phyloP scores from a whole-genome alignment of 2,329 filamentous ascomycete genomes.

The Cercospora canescens region DNA sequence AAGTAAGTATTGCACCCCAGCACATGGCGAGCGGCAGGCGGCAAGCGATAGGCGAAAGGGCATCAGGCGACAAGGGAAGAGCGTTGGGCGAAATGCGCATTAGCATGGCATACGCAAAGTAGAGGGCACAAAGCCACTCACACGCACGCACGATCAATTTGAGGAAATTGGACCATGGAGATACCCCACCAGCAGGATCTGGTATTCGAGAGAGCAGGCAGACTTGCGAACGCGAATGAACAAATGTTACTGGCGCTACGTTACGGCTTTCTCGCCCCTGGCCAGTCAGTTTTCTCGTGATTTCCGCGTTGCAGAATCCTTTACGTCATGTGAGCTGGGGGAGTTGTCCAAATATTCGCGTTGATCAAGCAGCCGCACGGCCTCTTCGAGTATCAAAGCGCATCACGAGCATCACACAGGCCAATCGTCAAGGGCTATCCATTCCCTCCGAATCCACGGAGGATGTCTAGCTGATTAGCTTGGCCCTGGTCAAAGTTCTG shows the following conservation, averaged over 20 bases:
- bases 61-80: background rate
- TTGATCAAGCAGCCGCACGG: background rate
- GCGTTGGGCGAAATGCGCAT: background rate
- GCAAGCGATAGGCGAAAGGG: background rate
- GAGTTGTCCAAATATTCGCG: background rate
- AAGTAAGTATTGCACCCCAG: conserved; percentile 6
- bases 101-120: background rate
- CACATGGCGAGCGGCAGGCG: background rate
- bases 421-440: no score
- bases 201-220: background rate
- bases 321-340: background rate
- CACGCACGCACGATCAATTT: background rate
- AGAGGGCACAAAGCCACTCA: background rate
- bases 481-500: no score
- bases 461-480: no score
- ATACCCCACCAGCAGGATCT: background rate
- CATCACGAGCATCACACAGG: no score
- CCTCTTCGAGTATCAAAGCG: background rate
- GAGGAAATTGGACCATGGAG: background rate
- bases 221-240: background rate
- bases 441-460: no score
- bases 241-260: background rate
- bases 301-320: background rate
- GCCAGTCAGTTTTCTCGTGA: background rate
- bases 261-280: background rate